Evolutionary conservation across 768 basidiomycete species (phyloP).

Genomic region (Termitomyces heimii): DNA sequence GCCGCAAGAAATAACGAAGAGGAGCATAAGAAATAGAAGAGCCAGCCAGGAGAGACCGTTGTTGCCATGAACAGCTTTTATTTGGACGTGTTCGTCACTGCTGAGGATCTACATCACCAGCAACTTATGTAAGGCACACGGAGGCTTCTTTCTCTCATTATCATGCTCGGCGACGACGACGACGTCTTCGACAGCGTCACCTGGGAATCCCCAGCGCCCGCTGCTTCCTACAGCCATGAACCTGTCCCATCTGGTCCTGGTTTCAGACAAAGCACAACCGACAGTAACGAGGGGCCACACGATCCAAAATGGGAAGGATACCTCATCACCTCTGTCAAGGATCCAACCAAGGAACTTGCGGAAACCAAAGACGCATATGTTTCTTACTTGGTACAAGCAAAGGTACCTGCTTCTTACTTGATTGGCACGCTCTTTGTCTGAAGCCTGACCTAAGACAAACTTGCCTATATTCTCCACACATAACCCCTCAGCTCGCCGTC

Average conservation of each 20-base stretch:
- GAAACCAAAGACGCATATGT: conserved; percentile 98
- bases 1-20: conserved; percentile 27
- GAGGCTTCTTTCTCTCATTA: conserved; percentile 8
- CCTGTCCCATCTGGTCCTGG: conserved; percentile 56
- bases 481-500: conserved; percentile 72
- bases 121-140: conserved; percentile 10
- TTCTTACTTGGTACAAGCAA: conserved; percentile 85
- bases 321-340: conserved; percentile 76
- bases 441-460: conserved; percentile 61
- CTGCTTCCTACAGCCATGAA: conserved; percentile 43
- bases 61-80: conserved; percentile 15
- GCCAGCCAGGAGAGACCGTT: conserved; percentile 14
- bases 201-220: conserved; percentile 70
- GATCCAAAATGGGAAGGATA: conserved; percentile 92
- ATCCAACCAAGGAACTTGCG: conserved; percentile 92
- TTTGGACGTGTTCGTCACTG: conserved; percentile 28
- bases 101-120: conserved; percentile 12
- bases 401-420: conserved; percentile 43
- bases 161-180: conserved; percentile 81
- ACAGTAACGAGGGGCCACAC: conserved; percentile 66
- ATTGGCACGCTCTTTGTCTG: background rate
- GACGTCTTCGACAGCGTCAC: conserved; percentile 90
- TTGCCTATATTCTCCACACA: conserved; percentile 77
- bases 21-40: conserved; percentile 17
- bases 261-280: conserved; percentile 75